These are phyloP conservation scores for Pythium insidiosum DNA, from an alignment of 352 stramenopile species.

Conservation along the genomic window DNA sequence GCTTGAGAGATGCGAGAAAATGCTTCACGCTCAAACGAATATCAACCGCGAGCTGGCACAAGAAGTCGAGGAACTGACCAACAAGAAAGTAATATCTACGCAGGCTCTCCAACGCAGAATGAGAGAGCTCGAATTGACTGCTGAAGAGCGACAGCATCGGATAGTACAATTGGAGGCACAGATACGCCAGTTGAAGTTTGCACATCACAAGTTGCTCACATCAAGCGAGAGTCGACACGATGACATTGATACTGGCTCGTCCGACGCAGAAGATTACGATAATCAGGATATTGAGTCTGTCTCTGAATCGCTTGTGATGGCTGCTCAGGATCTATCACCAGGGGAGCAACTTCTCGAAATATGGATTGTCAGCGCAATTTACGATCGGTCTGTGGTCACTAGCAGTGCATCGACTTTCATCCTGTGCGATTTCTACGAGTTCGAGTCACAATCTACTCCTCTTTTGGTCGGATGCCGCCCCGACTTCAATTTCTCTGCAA, in stretches of 20 bases:
- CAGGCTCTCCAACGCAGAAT: constrained; percentile 71
- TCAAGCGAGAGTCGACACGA: no score
- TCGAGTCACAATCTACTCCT: constrained; percentile 89
- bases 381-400: constrained; percentile 61
- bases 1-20: constrained; percentile 89
- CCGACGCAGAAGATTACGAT: no score
- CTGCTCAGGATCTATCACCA: constrained; percentile 45
- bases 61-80: constrained; percentile 86
- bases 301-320: constrained; percentile 60
- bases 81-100: constrained; percentile 58
- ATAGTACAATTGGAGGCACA: constrained; percentile 85
- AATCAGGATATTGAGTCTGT: constrained; percentile 37
- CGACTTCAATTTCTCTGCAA: constrained; percentile 88
- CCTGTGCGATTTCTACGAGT: constrained; percentile 93
- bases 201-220: no score
- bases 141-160: constrained; percentile 69
- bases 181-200: constrained; percentile 81
- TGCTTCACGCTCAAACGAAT: constrained; percentile 91
- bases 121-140: constrained; percentile 80
- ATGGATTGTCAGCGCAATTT: constrained; percentile 65
- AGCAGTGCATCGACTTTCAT: constrained; percentile 85
- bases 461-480: constrained; percentile 74
- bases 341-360: constrained; percentile 91
- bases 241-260: no score
- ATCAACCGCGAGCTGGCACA: constrained; percentile 91